Conservation (phyloP, 192 early-diverging fungal species). For the Mortierella claussenii region DNA sequence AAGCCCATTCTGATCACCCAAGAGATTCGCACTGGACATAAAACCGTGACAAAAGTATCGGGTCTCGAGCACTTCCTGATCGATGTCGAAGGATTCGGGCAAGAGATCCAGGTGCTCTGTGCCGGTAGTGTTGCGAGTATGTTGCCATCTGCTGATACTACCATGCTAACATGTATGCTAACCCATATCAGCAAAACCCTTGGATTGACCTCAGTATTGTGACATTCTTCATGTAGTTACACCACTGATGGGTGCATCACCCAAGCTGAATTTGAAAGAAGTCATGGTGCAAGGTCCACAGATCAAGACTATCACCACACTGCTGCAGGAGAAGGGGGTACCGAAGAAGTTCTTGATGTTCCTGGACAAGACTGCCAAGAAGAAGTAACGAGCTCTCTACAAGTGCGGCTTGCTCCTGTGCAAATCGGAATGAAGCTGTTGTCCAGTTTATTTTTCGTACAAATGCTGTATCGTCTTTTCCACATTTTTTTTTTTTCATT, state of each 20-base stretch:
- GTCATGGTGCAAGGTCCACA: conserved; percentile 85
- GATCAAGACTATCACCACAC: conserved; percentile 64
- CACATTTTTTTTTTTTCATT: conserved; percentile 6
- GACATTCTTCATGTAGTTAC: conserved; percentile 51
- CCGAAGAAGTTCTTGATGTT: conserved; percentile 62
- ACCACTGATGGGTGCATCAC: conserved; percentile 60
- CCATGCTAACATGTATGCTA: too few relatives aligned
- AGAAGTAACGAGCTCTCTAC: conserved; percentile 17
- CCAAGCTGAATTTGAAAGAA: conserved; percentile 66
- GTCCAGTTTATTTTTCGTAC: conserved; percentile 1
- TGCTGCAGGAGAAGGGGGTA: conserved; percentile 60
- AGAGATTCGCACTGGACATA: conserved; percentile 71
- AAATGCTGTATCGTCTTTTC: conserved; percentile 9
- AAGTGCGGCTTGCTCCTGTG: background rate
- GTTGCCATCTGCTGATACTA: too few relatives aligned
- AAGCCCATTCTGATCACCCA: conserved; percentile 64
- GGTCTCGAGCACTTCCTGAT: conserved; percentile 73
- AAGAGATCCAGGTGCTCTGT: conserved; percentile 69
- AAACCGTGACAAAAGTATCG: conserved; percentile 70
- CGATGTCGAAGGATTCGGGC: conserved; percentile 68
- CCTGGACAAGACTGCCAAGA: conserved; percentile 39
- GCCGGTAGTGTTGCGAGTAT: conserved; percentile 73
- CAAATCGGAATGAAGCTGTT: background rate
- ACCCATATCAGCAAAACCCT: too few relatives aligned
- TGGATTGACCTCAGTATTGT: too few relatives aligned